phyloP scores from a whole-genome alignment of 148 eudicot genomes.

The Rhododendron kiyosumense region DNA sequence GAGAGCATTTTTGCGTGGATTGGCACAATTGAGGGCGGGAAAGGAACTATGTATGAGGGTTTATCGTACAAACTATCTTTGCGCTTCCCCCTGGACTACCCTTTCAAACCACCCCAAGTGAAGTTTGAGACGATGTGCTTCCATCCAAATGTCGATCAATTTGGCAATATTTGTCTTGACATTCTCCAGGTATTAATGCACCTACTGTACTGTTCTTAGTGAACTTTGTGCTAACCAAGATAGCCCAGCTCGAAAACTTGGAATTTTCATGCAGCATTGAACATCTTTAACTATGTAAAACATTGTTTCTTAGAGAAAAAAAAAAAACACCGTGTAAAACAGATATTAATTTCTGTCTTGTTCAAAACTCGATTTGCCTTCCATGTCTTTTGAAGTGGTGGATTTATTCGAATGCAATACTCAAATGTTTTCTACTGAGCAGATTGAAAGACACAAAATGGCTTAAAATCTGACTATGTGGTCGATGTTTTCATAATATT shows the following conservation, averaged over 20 bases:
- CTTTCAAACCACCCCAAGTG: slow-evolving; percentile 62
- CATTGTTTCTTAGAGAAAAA: not conserved
- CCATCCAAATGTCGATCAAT: slow-evolving; percentile 63
- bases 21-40: slow-evolving; percentile 59
- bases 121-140: slow-evolving; percentile 65
- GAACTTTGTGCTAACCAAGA: not conserved
- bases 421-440: not conserved
- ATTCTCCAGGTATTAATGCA: slow-evolving; percentile 51
- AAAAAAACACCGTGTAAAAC: too few relatives aligned
- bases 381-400: not conserved
- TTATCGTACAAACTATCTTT: slow-evolving; percentile 55
- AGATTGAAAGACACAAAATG: not conserved
- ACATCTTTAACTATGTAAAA: not conserved
- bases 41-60: slow-evolving; percentile 54
- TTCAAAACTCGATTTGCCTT: not conserved
- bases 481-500: not conserved
- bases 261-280: not conserved
- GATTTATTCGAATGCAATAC: not conserved
- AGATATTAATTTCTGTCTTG: not conserved
- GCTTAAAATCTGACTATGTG: not conserved
- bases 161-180: slow-evolving; percentile 58
- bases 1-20: slow-evolving; percentile 55
- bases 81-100: slow-evolving; percentile 46
- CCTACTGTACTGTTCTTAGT: not conserved
- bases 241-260: not conserved